Base-by-base conservation (phyloP, 805 yeast genomes). In the Lipomyces kockii region DNA sequence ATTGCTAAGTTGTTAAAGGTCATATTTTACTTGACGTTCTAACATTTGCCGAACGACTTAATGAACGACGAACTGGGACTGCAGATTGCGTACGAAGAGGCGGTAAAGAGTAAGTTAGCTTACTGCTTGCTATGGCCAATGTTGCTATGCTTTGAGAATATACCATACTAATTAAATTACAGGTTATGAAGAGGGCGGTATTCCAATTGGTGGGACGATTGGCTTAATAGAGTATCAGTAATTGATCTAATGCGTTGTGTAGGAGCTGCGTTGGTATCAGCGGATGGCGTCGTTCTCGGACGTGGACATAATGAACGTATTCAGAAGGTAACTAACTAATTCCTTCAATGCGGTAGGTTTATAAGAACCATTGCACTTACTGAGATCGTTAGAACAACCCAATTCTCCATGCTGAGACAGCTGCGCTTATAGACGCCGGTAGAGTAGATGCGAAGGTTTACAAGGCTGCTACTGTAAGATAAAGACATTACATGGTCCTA, bases 291-390 rank as follows among this genome's bases (percentile, higher is more conserved):
- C 2, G 85, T 94, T 12, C 81, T 93, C 12, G 97, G 97, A 34
- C 82, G 87, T 59, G 98, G 99, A 14, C 98, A 92, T 78, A 94
- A 94, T 79, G 83, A 86, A 87, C 84, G 99, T 74, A 84, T 94
- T 69, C 98, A 94, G 79, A 90, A 91, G 77, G 81, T 83, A 22
- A 89, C 96, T 12, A 87, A 32, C 20, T 27, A 32, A 35, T 25
- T 29, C 12, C 52, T 29, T 6, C 17, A 14, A 32, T 32, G 29
- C 14, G 32, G 57, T 27, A 25, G 58, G 12, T 34, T 22, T 2
- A 12, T 20, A 22, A 6, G 17, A 27, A 37, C 12, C 11, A 35
- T 32, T 12, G 29, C 9, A 17, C 34, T 61, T 35, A 49, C 27
- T 20, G 32, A 25, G 2, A 27, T 22, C 4, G 14, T 5, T 29